These are phyloP conservation scores for Pestalotiopsis sp. DNA, from an alignment of 2,329 filamentous ascomycete genomes.

Conservation along the genomic window DNA sequence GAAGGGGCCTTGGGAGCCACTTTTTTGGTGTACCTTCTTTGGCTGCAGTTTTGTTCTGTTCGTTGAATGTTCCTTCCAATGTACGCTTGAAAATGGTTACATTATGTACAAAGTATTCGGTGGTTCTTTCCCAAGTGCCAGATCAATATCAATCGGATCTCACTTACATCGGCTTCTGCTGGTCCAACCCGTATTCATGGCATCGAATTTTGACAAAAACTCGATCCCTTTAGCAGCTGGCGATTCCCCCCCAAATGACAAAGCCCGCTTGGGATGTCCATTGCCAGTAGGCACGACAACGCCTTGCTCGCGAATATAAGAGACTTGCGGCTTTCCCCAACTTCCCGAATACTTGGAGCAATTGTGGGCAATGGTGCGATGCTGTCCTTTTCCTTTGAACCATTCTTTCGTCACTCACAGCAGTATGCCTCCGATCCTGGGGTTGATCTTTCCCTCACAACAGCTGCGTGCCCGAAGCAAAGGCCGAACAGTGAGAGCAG, in stretches of 20 bases:
- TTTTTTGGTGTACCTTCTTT: neutral
- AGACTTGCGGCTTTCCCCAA: neutral
- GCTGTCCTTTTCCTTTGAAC: neutral
- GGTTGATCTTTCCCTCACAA: neutral
- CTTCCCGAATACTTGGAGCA: neutral
- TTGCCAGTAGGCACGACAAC: neutral
- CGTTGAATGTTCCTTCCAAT: too few relatives aligned
- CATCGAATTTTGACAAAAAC: neutral
- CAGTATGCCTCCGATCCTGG: neutral
- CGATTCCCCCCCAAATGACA: neutral
- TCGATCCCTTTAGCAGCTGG: neutral
- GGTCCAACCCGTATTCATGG: neutral
- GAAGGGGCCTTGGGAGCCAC: neutral
- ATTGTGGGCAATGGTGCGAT: constrained; percentile 3
- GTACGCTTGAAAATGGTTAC: too few relatives aligned
- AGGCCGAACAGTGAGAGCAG: neutral
- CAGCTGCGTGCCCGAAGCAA: neutral
- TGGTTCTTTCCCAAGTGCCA: too few relatives aligned
- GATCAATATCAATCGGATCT: neutral
- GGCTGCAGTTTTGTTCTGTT: neutral
- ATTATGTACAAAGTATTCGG: too few relatives aligned
- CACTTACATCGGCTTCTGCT: neutral
- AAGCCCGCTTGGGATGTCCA: neutral
- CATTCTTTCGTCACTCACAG: neutral
- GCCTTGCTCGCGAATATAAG: neutral